Evolutionary conservation across 768 basidiomycete species (phyloP).

Genomic region (Leccinum ochraceum): DNA sequence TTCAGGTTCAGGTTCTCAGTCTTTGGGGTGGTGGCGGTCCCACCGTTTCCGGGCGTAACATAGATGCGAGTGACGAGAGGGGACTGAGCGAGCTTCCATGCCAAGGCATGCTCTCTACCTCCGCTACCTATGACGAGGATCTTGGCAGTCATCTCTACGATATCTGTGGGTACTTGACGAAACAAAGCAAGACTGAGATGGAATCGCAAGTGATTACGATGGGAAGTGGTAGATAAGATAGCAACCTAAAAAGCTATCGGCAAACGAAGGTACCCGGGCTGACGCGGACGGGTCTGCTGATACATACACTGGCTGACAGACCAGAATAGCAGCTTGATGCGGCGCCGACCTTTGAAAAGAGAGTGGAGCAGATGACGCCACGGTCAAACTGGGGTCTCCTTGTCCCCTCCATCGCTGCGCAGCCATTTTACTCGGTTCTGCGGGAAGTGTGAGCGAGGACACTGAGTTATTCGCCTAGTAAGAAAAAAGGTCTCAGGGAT

Average conservation of each 20-base stretch:
- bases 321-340: not conserved
- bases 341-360: constrained; percentile 2
- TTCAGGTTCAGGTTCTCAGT: constrained; percentile 68
- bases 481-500: constrained; percentile 1
- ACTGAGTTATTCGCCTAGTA: not conserved
- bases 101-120: constrained; percentile 93
- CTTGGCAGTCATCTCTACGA: constrained; percentile 54
- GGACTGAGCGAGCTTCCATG: constrained; percentile 80
- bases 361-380: not conserved
- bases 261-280: not conserved
- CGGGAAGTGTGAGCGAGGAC: constrained; percentile 9
- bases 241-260: constrained; percentile 1
- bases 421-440: not conserved
- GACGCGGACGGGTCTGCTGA: not conserved
- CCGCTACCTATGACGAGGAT: constrained; percentile 88
- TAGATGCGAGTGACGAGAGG: constrained; percentile 72
- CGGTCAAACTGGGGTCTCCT: not conserved
- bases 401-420: constrained; percentile 2
- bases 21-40: constrained; percentile 75
- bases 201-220: constrained; percentile 30
- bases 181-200: constrained; percentile 7
- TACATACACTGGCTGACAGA: not conserved
- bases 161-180: constrained; percentile 1
- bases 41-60: constrained; percentile 94
- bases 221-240: constrained; percentile 27